Conservation (phyloP, 768 basidiomycete genomes). For the Exsudoporus frostii region DNA sequence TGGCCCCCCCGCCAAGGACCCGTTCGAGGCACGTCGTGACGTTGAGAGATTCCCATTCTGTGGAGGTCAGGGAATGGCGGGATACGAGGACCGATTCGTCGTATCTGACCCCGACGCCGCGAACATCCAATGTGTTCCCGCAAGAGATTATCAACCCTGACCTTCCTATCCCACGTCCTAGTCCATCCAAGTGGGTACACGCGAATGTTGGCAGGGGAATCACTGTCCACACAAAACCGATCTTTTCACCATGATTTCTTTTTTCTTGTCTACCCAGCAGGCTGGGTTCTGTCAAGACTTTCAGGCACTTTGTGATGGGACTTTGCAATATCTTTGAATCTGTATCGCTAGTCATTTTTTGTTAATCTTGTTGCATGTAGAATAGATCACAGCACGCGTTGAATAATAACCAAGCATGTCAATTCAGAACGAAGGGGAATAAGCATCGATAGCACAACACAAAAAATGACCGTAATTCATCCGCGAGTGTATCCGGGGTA, state of each 20-base stretch:
- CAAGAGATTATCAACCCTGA: slow-evolving; percentile 45
- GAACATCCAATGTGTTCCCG: slow-evolving; percentile 36
- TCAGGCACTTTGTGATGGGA: neutral
- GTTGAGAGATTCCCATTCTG: slow-evolving; percentile 34
- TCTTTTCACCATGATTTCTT: slow-evolving; percentile 10
- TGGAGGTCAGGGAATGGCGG: slow-evolving; percentile 24
- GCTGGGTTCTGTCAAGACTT: slow-evolving; percentile 2
- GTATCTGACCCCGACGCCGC: slow-evolving; percentile 13
- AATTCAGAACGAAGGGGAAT: slow-evolving; percentile 9
- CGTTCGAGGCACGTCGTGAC: slow-evolving; percentile 20
- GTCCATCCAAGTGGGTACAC: slow-evolving; percentile 50
- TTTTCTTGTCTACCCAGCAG: neutral
- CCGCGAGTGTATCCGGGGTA: slow-evolving; percentile 11
- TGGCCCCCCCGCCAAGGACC: slow-evolving; percentile 33
- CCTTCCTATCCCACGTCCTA: slow-evolving; percentile 53
- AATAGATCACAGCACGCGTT: slow-evolving; percentile 1
- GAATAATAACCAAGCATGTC: slow-evolving; percentile 7
- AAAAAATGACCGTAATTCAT: slow-evolving; percentile 5
- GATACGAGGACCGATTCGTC: slow-evolving; percentile 23
- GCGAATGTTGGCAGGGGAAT: slow-evolving; percentile 37
- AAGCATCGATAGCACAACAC: slow-evolving; percentile 7
- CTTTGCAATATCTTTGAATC: neutral
- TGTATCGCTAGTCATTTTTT: slow-evolving; percentile 17
- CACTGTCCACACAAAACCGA: slow-evolving; percentile 20
- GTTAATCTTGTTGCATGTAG: neutral